These are phyloP conservation scores for Eucalyptus lansdowneana DNA, from an alignment of 345 rosid species.

Conservation along the genomic window DNA sequence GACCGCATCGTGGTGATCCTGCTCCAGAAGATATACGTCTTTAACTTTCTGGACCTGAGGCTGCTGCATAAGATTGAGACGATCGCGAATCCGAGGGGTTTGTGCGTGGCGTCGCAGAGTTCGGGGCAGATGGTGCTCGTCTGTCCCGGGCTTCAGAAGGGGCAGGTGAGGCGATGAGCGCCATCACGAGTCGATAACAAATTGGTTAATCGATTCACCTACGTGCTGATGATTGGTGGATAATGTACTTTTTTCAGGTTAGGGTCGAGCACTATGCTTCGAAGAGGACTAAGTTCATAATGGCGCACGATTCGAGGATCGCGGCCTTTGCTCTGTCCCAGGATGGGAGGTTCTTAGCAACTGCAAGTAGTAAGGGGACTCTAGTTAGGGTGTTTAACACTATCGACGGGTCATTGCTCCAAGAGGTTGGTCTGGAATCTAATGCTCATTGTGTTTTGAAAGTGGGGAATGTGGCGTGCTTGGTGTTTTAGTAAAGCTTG, in stretches of 20 bases:
- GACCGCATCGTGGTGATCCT: constrained; percentile 18
- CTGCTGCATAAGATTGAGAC: constrained; percentile 27
- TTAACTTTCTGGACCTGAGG: constrained; percentile 12
- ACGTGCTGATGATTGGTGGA: not conserved
- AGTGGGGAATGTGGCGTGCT: not conserved
- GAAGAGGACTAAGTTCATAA: constrained; percentile 12
- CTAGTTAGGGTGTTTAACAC: constrained; percentile 35
- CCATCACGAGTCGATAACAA: not conserved
- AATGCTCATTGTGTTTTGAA: not conserved
- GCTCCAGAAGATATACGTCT: constrained; percentile 23
- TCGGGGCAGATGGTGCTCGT: constrained; percentile 10
- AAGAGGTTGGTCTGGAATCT: constrained; percentile 17
- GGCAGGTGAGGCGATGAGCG: not conserved
- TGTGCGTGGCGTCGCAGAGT: constrained; percentile 26
- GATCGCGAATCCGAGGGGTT: constrained; percentile 20
- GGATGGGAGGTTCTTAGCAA: constrained; percentile 31
- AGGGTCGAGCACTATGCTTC: constrained; percentile 29
- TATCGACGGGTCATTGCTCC: constrained; percentile 17
- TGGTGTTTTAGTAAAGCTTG: not conserved
- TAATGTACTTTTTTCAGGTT: not conserved
- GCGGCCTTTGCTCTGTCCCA: constrained; percentile 15
- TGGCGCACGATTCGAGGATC: constrained; percentile 31
- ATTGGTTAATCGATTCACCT: not conserved
- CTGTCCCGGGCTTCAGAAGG: constrained; percentile 21
- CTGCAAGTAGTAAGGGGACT: constrained; percentile 40